These are phyloP conservation scores for Podila minutissima DNA, from an alignment of 192 early-diverging fungal species.

Conservation along the genomic window DNA sequence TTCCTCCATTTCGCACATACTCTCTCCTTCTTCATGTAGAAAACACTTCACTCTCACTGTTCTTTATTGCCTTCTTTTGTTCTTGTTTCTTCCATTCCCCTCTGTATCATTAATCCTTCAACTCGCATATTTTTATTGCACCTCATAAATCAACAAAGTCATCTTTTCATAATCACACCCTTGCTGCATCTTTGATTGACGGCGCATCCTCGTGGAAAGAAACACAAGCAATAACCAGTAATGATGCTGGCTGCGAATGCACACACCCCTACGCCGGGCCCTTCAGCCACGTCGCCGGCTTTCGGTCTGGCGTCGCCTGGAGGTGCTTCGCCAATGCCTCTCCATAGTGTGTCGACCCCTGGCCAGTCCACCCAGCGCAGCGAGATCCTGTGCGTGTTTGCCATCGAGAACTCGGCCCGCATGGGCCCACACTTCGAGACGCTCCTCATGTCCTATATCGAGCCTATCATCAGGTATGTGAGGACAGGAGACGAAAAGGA, in stretches of 20 bases:
- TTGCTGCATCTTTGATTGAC: neutral
- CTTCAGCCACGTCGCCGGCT: conserved; percentile 33
- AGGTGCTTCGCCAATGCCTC: conserved; percentile 44
- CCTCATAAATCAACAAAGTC: too few species aligned
- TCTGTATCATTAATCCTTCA: neutral
- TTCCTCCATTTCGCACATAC: too few species aligned
- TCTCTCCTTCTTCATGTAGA: too few species aligned
- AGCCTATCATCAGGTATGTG: conserved; percentile 61
- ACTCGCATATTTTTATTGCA: neutral
- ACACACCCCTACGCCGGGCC: conserved; percentile 29
- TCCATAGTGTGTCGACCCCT: conserved; percentile 43
- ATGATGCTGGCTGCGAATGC: conserved; percentile 40
- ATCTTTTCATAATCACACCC: neutral
- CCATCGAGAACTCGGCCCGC: conserved; percentile 62
- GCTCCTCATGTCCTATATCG: conserved; percentile 60
- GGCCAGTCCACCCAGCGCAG: conserved; percentile 51
- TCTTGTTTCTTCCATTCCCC: neutral
- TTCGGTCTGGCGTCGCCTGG: conserved; percentile 38
- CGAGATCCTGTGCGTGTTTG: conserved; percentile 66
- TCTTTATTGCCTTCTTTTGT: neutral
- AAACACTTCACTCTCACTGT: neutral
- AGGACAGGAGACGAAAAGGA: too few species aligned
- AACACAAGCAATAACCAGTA: neutral
- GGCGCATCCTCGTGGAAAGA: neutral
- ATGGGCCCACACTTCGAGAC: conserved; percentile 57